These are phyloP conservation scores for Chalaropsis ovoidea DNA, from an alignment of 2,329 filamentous ascomycete species.

Conservation along the genomic window DNA sequence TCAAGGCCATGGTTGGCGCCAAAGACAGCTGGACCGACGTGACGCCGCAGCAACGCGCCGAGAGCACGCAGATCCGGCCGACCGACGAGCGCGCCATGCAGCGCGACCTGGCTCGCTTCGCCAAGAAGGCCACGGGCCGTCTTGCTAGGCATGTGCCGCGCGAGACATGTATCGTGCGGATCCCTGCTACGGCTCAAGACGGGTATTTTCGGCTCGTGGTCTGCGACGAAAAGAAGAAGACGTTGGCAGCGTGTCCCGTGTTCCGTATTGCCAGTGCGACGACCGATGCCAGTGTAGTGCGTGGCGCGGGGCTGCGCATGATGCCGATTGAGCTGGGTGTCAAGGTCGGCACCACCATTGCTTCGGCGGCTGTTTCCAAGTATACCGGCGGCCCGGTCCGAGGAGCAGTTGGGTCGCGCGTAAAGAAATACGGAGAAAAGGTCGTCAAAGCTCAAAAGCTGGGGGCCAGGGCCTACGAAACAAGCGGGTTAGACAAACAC, in stretches of 20 bases:
- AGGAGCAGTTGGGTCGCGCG: conserved; percentile 33
- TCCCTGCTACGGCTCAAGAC: conserved; percentile 53
- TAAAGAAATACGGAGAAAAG: conserved; percentile 29
- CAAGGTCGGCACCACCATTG: conserved; percentile 45
- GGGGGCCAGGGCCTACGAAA: conserved; percentile 32
- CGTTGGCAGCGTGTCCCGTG: conserved; percentile 55
- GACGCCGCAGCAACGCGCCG: conserved; percentile 46
- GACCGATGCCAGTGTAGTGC: conserved; percentile 48
- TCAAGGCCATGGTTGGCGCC: conserved; percentile 52
- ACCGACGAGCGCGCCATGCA: conserved; percentile 57
- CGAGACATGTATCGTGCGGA: conserved; percentile 55
- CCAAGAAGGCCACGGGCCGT: conserved; percentile 44
- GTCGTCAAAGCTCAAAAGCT: conserved; percentile 29
- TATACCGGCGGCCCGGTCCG: conserved; percentile 33
- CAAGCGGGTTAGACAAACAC: conserved; percentile 28
- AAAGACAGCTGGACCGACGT: conserved; percentile 57
- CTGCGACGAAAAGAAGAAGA: conserved; percentile 44
- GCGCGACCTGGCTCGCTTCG: conserved; percentile 55
- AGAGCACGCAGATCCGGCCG: conserved; percentile 41
- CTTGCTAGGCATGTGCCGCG: conserved; percentile 42
- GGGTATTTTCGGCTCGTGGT: conserved; percentile 61
- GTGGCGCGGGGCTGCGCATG: conserved; percentile 54
- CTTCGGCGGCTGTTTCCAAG: conserved; percentile 27
- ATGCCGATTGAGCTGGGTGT: conserved; percentile 57
- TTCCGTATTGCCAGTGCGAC: conserved; percentile 61